Conservation (phyloP, 306 rosid genomes). For the Elaeagnus macrophylla region DNA sequence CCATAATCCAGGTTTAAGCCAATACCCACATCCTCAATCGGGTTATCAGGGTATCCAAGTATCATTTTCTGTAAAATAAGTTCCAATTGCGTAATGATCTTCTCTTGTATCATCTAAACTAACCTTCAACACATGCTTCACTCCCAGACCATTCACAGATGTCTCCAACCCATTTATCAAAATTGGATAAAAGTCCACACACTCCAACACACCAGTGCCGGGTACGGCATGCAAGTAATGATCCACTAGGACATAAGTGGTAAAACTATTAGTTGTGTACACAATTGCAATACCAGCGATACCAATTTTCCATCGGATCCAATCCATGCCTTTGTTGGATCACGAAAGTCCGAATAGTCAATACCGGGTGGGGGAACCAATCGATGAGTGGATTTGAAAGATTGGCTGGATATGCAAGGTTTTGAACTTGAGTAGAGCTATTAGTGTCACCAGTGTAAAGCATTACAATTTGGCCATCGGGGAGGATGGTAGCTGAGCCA, state of each 20-base stretch:
- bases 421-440: slow-evolving; percentile 54
- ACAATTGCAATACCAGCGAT: slow-evolving; percentile 43
- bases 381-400: slow-evolving; percentile 65
- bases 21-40: slow-evolving; percentile 66
- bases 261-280: slow-evolving; percentile 46
- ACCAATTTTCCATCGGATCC: slow-evolving; percentile 39
- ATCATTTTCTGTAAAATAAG: slow-evolving; percentile 40
- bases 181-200: slow-evolving; percentile 77
- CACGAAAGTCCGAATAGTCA: slow-evolving; percentile 45
- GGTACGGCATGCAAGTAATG: slow-evolving; percentile 47
- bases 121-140: slow-evolving; percentile 71
- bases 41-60: slow-evolving; percentile 88
- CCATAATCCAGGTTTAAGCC: slow-evolving; percentile 70
- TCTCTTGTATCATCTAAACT: slow-evolving; percentile 57
- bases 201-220: slow-evolving; percentile 94
- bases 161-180: slow-evolving; percentile 54
- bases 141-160: slow-evolving; percentile 34
- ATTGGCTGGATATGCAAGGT: slow-evolving; percentile 64
- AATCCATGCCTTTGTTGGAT: slow-evolving; percentile 64
- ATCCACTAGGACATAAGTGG: slow-evolving; percentile 22
- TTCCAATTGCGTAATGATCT: slow-evolving; percentile 69
- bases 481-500: slow-evolving; percentile 64
- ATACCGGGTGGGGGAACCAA: slow-evolving; percentile 50
- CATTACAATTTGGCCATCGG: slow-evolving; percentile 57
- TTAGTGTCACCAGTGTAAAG: slow-evolving; percentile 55